phyloP scores from a whole-genome alignment of 1,139 yeast species.

The Debaryomyces nepalensis region DNA sequence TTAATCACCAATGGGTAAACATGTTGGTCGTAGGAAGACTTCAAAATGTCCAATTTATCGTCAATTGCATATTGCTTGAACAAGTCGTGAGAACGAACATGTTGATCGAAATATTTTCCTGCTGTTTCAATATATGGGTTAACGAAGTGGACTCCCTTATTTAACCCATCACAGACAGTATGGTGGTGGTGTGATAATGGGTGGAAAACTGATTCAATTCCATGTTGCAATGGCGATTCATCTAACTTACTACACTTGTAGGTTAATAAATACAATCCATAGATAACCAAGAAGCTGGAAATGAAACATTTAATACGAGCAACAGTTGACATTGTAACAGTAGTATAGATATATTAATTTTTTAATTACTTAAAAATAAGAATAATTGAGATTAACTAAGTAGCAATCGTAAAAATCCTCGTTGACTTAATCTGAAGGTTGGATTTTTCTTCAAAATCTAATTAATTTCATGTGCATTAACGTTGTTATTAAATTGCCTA shows the following conservation, averaged over 20 bases:
- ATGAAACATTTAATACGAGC: slow-evolving; percentile 31
- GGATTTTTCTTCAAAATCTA: slow-evolving; percentile 5
- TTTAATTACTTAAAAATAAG: not conserved
- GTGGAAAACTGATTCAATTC: slow-evolving; percentile 36
- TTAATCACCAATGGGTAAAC: slow-evolving; percentile 36
- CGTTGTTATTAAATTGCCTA: slow-evolving; percentile 16
- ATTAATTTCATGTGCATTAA: slow-evolving; percentile 14
- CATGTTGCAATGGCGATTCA: slow-evolving; percentile 36
- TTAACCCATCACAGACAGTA: slow-evolving; percentile 41
- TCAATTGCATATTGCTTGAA: slow-evolving; percentile 39
- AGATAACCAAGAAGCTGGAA: slow-evolving; percentile 36
- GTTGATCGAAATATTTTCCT: slow-evolving; percentile 38
- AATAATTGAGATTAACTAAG: slow-evolving; percentile 6
- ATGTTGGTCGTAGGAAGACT: slow-evolving; percentile 23
- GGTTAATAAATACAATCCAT: slow-evolving; percentile 42
- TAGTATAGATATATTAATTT: slow-evolving; percentile 6
- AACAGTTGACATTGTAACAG: slow-evolving; percentile 15
- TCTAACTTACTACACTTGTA: slow-evolving; percentile 47
- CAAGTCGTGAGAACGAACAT: slow-evolving; percentile 38
- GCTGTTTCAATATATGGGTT: slow-evolving; percentile 38
- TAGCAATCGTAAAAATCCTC: slow-evolving; percentile 18
- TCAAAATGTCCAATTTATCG: slow-evolving; percentile 11
- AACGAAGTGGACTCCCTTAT: slow-evolving; percentile 32
- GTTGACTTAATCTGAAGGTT: slow-evolving; percentile 4
- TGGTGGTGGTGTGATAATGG: slow-evolving; percentile 45